A percentile compares a stretch with the other conserved stretches of the same genome.
Evolutionary conservation across 1,139 yeast genomes (phyloP).

Genomic region (Sugiyamaella japonica): DNA sequence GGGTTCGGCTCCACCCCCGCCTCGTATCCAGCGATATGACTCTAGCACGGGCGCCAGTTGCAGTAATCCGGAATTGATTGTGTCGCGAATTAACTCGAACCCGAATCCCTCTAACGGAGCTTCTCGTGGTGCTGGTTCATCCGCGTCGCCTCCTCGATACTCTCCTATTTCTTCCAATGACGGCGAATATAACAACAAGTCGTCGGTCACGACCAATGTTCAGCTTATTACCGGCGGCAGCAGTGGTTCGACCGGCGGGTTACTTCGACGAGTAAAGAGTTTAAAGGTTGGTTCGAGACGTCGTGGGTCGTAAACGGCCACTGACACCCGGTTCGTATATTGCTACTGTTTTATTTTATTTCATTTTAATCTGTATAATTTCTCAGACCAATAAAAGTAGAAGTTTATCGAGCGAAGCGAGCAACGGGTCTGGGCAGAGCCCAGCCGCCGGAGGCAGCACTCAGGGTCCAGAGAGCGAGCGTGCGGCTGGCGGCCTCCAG

Average conservation of each 20-base stretch:
- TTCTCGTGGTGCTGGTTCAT: conserved; percentile 16
- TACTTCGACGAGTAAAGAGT: conserved; percentile 84
- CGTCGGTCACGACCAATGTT: conserved; percentile 4
- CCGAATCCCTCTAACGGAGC: conserved; percentile 13
- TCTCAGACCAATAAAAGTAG: neutral
- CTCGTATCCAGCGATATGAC: conserved; percentile 17
- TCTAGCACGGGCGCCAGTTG: conserved; percentile 18
- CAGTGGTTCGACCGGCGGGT: conserved; percentile 40
- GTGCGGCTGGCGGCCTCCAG: conserved; percentile 6
- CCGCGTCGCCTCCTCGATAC: conserved; percentile 17
- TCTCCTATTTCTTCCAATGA: neutral
- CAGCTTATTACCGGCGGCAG: conserved; percentile 7
- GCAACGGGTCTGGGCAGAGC: neutral
- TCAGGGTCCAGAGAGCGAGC: neutral
- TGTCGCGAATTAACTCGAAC: conserved; percentile 22
- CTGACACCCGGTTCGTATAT: neutral
- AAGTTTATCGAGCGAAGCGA: neutral
- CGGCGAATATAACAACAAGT: conserved; percentile 4
- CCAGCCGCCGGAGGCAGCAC: no score
- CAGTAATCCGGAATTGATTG: conserved; percentile 18
- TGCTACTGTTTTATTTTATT: conserved; percentile 2
- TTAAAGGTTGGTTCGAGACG: conserved; percentile 55
- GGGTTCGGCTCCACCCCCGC: conserved; percentile 21
- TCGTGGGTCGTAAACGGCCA: conserved; percentile 15
- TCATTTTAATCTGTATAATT: neutral